These are phyloP conservation scores for Pascua sp. DNA, from an alignment of 1,284 basidiomycete species.

Conservation along the genomic window DNA sequence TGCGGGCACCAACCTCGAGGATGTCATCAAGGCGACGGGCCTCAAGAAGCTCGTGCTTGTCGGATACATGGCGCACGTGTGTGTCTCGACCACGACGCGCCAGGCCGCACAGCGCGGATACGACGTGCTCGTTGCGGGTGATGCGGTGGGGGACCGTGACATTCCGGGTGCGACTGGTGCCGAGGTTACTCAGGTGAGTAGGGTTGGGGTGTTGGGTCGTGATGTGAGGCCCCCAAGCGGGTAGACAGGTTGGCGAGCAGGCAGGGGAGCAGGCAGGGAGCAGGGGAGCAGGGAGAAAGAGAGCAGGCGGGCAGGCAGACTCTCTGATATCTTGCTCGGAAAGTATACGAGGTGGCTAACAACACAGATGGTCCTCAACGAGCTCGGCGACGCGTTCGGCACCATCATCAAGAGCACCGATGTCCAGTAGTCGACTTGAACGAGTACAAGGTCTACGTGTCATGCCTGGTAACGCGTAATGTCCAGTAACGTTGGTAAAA, in stretches of 20 bases:
- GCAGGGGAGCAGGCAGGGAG: not conserved
- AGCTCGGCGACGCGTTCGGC: constrained; percentile 19
- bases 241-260: too few relatives aligned
- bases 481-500: too few relatives aligned
- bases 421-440: constrained; percentile 3
- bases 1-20: constrained; percentile 24
- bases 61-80: constrained; percentile 33
- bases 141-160: constrained; percentile 30
- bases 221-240: too few relatives aligned
- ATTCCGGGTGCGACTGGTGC: constrained; percentile 24
- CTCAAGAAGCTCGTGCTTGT: constrained; percentile 22
- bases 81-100: constrained; percentile 27
- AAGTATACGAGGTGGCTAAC: too few relatives aligned
- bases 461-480: too few relatives aligned
- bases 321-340: not conserved
- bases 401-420: constrained; percentile 17
- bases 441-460: too few relatives aligned
- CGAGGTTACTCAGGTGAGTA: constrained; percentile 12
- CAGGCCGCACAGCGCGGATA: constrained; percentile 27
- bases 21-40: constrained; percentile 18
- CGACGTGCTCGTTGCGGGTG: constrained; percentile 22
- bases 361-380: constrained; percentile 10
- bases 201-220: not conserved
- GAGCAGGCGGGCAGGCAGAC: too few relatives aligned
- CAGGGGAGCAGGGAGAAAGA: too few relatives aligned